A percentile compares a stretch with the other conserved stretches of the same genome.
phyloP scores from a whole-genome alignment of 169 alveolate genomes.

The Plasmodium adleri region DNA sequence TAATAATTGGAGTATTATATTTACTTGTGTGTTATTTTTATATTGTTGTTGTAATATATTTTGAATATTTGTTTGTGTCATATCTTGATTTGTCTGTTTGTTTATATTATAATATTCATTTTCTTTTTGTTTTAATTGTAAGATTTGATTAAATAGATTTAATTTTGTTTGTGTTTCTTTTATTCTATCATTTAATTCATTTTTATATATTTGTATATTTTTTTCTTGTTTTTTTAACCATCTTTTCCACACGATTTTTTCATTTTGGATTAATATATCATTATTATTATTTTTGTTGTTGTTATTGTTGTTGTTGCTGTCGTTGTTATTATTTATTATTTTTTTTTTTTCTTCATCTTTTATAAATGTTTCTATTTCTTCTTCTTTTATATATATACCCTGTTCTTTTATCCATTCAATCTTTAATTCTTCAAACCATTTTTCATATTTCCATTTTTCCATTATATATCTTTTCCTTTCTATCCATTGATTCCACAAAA shows the following conservation, averaged over 20 bases:
- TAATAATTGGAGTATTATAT: too few relatives aligned
- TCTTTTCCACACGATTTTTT: background rate
- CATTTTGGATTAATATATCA: background rate
- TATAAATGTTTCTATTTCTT: background rate
- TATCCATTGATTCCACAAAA: background rate
- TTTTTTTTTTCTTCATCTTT: background rate
- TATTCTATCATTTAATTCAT: background rate
- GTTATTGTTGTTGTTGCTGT: too few relatives aligned
- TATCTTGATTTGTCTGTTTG: too few relatives aligned
- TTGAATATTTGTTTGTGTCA: too few relatives aligned
- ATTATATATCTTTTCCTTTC: background rate
- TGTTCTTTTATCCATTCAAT: conserved; percentile 4
- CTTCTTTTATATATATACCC: background rate
- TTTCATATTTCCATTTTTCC: background rate
- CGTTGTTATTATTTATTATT: too few relatives aligned
- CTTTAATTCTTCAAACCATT: background rate
- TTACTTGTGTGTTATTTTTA: too few relatives aligned
- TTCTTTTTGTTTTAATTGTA: too few relatives aligned
- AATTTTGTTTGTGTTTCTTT: too few relatives aligned
- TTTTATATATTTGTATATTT: background rate
- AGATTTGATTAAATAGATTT: too few relatives aligned
- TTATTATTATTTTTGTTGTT: too few relatives aligned
- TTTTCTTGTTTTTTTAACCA: background rate
- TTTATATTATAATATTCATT: too few relatives aligned
- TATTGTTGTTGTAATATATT: too few relatives aligned